Base-by-base conservation (phyloP, 2,329 filamentous ascomycete species). In the Geosmithia morbida region DNA sequence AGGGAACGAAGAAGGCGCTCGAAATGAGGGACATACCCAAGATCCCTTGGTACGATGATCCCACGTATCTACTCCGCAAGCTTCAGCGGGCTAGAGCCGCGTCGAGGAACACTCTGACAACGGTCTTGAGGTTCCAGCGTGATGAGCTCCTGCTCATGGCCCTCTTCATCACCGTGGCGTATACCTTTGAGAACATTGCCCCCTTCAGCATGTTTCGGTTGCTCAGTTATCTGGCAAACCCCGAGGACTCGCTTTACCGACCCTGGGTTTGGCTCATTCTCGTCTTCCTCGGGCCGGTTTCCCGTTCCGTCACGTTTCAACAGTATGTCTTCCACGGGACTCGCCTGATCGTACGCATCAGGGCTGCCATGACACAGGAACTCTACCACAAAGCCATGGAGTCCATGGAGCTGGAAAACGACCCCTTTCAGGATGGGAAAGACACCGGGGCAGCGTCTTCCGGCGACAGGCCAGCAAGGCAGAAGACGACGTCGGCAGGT, bases 291-390 rank as follows among this genome's bases (percentile, higher is more conserved):
- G 75, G 75, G 0, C 73, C 72, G 1, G 29, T 65, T 41, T 55
- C 60, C 3, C 68, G 70, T 14, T 74, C 75, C 2, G 52, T 77
- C 42, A 57, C 65, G 47, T 75, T 70, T 51, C 74, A 79, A 55
- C 72, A 74, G 52, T 79, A 79, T 55, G 65, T 78, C 33, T 79
- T 78, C 53, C 72, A 63, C 2, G 73, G 72, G 7, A 78, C 75
- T 2, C 66, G 73, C n/a, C 58, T 78, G 42, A 60, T 77, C 33
- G 72, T 78, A 37, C 70, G 75, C 22, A 60, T 77, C 48, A 77
- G 75, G 53, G 68, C 74, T 26, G 73, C 70, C 26, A 63, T 79
- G 49, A 77, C 74, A 0, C 74, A 78, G 52, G 75, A 79, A 55
- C 64, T 79, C 10, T 79, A 79, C 52, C 68, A 70, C 51, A 71